These are phyloP conservation scores for Pulveroboletus sp. DNA, from an alignment of 768 basidiomycete species.

Conservation along the genomic window DNA sequence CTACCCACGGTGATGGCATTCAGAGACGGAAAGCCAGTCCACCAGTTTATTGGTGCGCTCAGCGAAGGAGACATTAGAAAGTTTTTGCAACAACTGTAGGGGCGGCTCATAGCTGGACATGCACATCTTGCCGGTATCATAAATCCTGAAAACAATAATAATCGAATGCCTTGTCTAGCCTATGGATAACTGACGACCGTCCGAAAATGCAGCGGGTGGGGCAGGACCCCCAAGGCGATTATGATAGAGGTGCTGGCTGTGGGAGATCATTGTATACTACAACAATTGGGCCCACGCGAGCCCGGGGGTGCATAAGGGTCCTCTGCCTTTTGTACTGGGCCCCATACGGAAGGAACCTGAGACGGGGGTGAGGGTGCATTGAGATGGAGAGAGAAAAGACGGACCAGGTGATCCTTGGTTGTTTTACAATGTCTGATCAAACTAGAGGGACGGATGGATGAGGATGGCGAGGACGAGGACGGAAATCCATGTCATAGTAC, in stretches of 20 bases:
- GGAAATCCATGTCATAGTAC: conserved; percentile 29
- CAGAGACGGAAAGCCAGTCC: conserved; percentile 55
- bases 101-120: background rate
- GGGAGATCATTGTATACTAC: conserved; percentile 52
- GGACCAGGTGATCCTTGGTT: conserved; percentile 66
- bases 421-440: conserved; percentile 73
- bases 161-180: conserved; percentile 1
- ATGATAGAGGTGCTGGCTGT: too few relatives aligned
- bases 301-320: conserved; percentile 87
- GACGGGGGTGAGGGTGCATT: conserved; percentile 17
- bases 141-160: conserved; percentile 1
- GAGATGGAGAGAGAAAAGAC: conserved; percentile 20
- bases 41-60: conserved; percentile 62
- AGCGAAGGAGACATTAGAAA: conserved; percentile 41
- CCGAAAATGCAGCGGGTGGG: conserved; percentile 15
- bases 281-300: conserved; percentile 48
- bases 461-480: conserved; percentile 2
- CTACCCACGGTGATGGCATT: conserved; percentile 84
- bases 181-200: conserved; percentile 9
- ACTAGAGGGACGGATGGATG: conserved; percentile 34
- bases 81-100: conserved; percentile 44
- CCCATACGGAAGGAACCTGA: conserved; percentile 96
- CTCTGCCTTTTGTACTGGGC: conserved; percentile 85
- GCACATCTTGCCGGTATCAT: conserved; percentile 8
- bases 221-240: too few relatives aligned